Conservation (phyloP, 2,329 filamentous ascomycete species). For the Xylaria sp. region DNA sequence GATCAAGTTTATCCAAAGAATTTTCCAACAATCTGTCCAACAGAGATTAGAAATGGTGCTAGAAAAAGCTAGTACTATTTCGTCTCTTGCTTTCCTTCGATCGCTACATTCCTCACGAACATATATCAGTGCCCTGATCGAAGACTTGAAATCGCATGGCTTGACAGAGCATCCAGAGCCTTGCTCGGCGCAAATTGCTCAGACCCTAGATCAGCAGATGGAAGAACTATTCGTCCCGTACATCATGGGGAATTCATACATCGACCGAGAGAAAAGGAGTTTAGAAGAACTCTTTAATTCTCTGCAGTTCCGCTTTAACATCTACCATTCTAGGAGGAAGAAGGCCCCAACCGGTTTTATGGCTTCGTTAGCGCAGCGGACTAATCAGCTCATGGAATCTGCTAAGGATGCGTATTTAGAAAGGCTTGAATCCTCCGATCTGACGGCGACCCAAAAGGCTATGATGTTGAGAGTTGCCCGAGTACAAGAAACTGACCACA, state of each 20-base stretch:
- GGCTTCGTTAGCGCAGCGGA: slow-evolving; percentile 86
- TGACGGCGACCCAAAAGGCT: slow-evolving; percentile 84
- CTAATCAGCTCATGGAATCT: slow-evolving; percentile 84
- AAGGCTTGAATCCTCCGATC: slow-evolving; percentile 83
- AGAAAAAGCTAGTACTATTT: slow-evolving; percentile 91
- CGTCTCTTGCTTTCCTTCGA: slow-evolving; percentile 87
- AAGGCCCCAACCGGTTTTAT: slow-evolving; percentile 92
- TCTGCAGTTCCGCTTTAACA: slow-evolving; percentile 91
- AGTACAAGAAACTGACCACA: slow-evolving; percentile 74
- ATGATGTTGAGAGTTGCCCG: slow-evolving; percentile 92
- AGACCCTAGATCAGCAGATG: slow-evolving; percentile 74
- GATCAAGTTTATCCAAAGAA: slow-evolving; percentile 88
- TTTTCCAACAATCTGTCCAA: slow-evolving; percentile 98
- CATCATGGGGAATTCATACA: slow-evolving; percentile 71
- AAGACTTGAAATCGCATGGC: slow-evolving; percentile 92
- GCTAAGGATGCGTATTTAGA: slow-evolving; percentile 92
- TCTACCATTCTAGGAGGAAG: slow-evolving; percentile 88
- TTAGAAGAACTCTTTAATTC: slow-evolving; percentile 87
- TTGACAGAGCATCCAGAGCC: slow-evolving; percentile 94
- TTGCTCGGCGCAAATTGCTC: slow-evolving; percentile 82
- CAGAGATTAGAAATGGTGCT: slow-evolving; percentile 94
- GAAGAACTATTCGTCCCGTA: slow-evolving; percentile 79
- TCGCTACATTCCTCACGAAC: slow-evolving; percentile 88
- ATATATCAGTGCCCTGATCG: slow-evolving; percentile 85
- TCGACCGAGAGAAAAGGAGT: slow-evolving; percentile 70